phyloP scores from a whole-genome alignment of 352 stramenopile species.

The Globisporangium cederbergense region DNA sequence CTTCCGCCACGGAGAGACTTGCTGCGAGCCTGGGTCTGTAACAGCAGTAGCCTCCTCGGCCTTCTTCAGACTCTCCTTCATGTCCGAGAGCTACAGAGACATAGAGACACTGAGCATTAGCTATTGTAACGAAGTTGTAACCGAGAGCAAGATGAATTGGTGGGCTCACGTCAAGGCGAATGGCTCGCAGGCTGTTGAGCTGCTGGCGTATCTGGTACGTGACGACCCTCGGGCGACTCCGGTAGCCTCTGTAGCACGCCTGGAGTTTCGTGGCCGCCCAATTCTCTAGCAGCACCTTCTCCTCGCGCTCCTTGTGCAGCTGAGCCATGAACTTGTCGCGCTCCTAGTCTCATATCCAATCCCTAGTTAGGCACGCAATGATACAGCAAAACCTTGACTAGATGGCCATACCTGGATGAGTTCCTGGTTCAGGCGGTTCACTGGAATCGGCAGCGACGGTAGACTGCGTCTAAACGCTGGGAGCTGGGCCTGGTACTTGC shows the following conservation, averaged over 20 bases:
- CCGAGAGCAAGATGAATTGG: not conserved
- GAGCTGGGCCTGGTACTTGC: conserved; percentile 44
- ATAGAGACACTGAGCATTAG: too few species aligned
- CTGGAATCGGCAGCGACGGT: conserved; percentile 46
- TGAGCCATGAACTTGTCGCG: conserved; percentile 62
- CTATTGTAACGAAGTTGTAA: not conserved
- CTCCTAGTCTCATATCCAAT: conserved; percentile 21
- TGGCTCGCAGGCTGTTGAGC: conserved; percentile 32
- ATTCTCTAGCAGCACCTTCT: conserved; percentile 42
- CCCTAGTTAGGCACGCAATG: not conserved
- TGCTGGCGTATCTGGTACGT: conserved; percentile 42
- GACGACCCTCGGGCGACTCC: conserved; percentile 33
- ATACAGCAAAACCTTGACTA: not conserved
- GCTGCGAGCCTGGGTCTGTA: not conserved
- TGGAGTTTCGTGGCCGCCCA: conserved; percentile 73
- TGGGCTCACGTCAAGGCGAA: conserved; percentile 35
- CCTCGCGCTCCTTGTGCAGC: conserved; percentile 40
- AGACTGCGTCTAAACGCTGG: conserved; percentile 49
- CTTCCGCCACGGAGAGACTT: conserved; percentile 37
- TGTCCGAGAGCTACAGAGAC: conserved; percentile 40
- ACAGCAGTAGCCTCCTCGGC: not conserved
- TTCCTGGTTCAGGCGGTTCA: conserved; percentile 47
- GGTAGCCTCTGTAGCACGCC: conserved; percentile 51
- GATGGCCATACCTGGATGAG: conserved; percentile 20
- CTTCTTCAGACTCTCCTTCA: conserved; percentile 35